Evolutionary conservation across 176 grass and related monocot genomes (phyloP), one percentile per base, ranked within the genome.

Genomic region (Oryza coarctata): DNA sequence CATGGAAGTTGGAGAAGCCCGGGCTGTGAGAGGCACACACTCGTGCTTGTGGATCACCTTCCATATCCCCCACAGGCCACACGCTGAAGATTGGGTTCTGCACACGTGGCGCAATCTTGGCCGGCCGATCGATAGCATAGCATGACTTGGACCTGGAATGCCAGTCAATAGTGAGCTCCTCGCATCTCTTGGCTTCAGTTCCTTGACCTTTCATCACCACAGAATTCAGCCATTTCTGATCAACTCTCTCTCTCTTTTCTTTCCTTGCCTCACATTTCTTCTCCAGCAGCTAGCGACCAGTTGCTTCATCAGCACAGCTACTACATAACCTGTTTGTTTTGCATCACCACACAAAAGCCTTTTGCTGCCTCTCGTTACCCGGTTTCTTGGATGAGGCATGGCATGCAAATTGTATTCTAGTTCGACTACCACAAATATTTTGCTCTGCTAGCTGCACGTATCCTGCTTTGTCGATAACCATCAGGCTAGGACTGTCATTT

Each of bases 71-170:
- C 34, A 26, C 31, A 82, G 49, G 84, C 94, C 94, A 97, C 94
- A 91, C 94, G 74, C 74, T 91, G 81, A 79, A 31, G 94, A 97
- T 97, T 82, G 76, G 83, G 87, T 83, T 86, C 10, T 57, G 43
- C 63, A 82, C 77, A 74, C 83, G 79, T 91, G 86, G 92, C 85
- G 10, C 3, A 31, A 65, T 82, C 67, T 32, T 50, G 34, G 71
- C 90, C 88, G 65, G 17, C 85, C 81, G 80, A 55, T 55, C 49
- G 1, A 55, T 20, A n/a, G 55, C 43, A 76, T 80, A 15, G 20
- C 67, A 87, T 75, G 72, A 62, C 87, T 73, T 70, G 80, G 26
- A 66, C 68, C 1, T 27, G 62, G 7, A 75, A 74, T 55, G 66
- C 64, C 63, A 12, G 17, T 30, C 22, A 14, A 14, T 49, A 50